Evolutionary conservation across 2,329 filamentous ascomycete genomes (phyloP).

Genomic region (Sclerotiophoma versabilis): DNA sequence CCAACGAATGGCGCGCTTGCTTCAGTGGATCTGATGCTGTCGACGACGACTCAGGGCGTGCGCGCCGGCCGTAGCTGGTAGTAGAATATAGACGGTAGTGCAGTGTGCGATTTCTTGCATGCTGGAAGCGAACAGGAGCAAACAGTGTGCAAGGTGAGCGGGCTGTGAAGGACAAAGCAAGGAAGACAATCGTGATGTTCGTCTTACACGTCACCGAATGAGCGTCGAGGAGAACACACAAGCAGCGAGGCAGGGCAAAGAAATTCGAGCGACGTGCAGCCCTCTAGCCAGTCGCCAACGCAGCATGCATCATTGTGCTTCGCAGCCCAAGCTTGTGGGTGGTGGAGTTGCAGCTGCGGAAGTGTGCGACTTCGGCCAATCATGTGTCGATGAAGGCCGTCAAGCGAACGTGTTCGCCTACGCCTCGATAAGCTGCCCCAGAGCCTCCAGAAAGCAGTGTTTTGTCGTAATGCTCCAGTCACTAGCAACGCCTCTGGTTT

Average conservation of each 20-base stretch:
- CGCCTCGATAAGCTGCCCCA: constrained; percentile 19
- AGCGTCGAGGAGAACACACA: constrained; percentile 8
- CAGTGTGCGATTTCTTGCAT: constrained; percentile 48
- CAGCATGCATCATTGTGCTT: constrained; percentile 19
- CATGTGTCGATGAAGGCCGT: constrained; percentile 11
- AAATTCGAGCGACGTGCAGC: constrained; percentile 19
- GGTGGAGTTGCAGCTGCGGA: constrained; percentile 18
- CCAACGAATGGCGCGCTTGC: constrained; percentile 35
- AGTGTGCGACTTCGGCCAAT: constrained; percentile 14
- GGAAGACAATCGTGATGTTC: constrained; percentile 31
- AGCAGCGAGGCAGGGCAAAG: constrained; percentile 12
- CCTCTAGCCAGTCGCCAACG: constrained; percentile 16
- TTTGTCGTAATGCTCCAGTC: constrained; percentile 1
- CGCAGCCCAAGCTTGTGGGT: constrained; percentile 16
- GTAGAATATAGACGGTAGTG: constrained; percentile 32
- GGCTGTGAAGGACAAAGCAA: constrained; percentile 38
- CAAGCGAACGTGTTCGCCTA: constrained; percentile 18
- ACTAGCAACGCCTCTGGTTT: constrained; percentile 6
- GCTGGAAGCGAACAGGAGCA: constrained; percentile 41
- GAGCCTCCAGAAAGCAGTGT: background rate
- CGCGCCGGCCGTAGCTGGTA: constrained; percentile 27
- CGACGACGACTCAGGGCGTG: constrained; percentile 30
- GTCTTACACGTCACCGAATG: constrained; percentile 20
- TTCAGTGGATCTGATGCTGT: constrained; percentile 47
- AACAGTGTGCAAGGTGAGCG: constrained; percentile 42